These are phyloP conservation scores for Zygosaccharomyces sapae DNA, from an alignment of 1,139 yeast species.

Conservation along the genomic window DNA sequence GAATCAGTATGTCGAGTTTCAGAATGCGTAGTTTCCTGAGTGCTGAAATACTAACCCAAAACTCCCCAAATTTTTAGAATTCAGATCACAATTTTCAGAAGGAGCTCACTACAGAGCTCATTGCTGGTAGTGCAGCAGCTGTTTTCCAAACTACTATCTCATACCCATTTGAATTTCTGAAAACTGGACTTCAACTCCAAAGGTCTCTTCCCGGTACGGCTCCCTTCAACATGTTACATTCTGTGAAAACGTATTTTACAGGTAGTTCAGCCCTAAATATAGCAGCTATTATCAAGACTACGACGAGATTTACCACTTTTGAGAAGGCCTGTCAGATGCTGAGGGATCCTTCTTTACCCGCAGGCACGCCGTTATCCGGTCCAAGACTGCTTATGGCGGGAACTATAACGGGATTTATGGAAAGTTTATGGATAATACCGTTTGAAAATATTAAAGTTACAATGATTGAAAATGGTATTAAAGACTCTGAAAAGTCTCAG, in stretches of 20 bases:
- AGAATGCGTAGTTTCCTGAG: background rate
- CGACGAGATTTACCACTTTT: conserved; percentile 68
- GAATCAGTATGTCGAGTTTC: conserved; percentile 7
- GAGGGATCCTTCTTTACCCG: conserved; percentile 44
- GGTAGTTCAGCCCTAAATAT: conserved; percentile 79
- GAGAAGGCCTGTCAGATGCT: conserved; percentile 73
- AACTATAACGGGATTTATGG: conserved; percentile 75
- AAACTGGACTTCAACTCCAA: conserved; percentile 66
- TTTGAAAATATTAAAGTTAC: conserved; percentile 84
- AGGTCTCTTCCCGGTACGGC: conserved; percentile 43
- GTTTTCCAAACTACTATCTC: conserved; percentile 66
- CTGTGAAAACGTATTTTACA: conserved; percentile 51
- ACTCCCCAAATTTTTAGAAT: background rate
- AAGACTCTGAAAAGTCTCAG: conserved; percentile 17
- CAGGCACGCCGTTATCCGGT: conserved; percentile 55
- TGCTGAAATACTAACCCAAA: conserved; percentile 5
- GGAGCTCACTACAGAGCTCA: conserved; percentile 48
- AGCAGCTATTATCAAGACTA: conserved; percentile 73
- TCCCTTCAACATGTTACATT: conserved; percentile 38
- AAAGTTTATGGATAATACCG: conserved; percentile 80
- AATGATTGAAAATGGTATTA: conserved; percentile 66
- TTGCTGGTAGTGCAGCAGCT: conserved; percentile 75
- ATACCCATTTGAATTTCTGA: conserved; percentile 80
- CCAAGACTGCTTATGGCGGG: conserved; percentile 81
- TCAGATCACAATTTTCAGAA: conserved; percentile 2